Evolutionary conservation across 768 basidiomycete genomes (phyloP).

Genomic region (Tricholoma saponaceum): DNA sequence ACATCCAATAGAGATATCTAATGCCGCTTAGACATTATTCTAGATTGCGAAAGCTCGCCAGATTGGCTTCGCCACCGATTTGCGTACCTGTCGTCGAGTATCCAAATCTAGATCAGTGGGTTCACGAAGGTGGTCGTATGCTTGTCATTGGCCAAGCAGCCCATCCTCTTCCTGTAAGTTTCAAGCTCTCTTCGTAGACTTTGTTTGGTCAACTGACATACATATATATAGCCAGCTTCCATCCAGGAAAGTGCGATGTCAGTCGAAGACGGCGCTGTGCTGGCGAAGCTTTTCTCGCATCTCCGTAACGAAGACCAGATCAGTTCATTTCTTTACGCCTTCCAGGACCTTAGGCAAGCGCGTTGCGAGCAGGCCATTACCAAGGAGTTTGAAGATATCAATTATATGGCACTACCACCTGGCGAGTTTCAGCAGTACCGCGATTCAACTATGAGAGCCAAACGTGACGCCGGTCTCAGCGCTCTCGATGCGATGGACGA

Average conservation of each 20-base stretch:
- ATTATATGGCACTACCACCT: conserved; percentile 41
- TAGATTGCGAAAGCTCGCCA: conserved; percentile 34
- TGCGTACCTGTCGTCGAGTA: conserved; percentile 37
- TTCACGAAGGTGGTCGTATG: conserved; percentile 39
- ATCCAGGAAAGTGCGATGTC: conserved; percentile 46
- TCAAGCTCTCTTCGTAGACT: neutral
- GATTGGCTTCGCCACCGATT: conserved; percentile 27
- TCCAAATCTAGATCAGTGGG: conserved; percentile 46
- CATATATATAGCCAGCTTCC: conserved; percentile 38
- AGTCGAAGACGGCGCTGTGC: conserved; percentile 59
- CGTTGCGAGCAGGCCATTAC: conserved; percentile 38
- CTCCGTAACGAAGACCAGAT: conserved; percentile 47
- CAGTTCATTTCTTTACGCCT: conserved; percentile 44
- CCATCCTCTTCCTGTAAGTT: conserved; percentile 51
- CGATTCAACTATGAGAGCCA: conserved; percentile 32
- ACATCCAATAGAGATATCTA: neutral
- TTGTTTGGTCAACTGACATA: neutral
- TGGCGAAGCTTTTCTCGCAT: conserved; percentile 58
- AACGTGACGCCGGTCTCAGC: conserved; percentile 22
- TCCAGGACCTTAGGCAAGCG: conserved; percentile 49
- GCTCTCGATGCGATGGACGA: conserved; percentile 9
- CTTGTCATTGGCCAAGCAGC: conserved; percentile 55
- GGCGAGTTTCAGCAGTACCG: conserved; percentile 39
- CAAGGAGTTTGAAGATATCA: conserved; percentile 38
- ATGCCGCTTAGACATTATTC: neutral